Percentiles rank a stretch among this genome's conserved stretches.
phyloP scores from a whole-genome alignment of 257 asterid genomes.

The Scutellaria minor region DNA sequence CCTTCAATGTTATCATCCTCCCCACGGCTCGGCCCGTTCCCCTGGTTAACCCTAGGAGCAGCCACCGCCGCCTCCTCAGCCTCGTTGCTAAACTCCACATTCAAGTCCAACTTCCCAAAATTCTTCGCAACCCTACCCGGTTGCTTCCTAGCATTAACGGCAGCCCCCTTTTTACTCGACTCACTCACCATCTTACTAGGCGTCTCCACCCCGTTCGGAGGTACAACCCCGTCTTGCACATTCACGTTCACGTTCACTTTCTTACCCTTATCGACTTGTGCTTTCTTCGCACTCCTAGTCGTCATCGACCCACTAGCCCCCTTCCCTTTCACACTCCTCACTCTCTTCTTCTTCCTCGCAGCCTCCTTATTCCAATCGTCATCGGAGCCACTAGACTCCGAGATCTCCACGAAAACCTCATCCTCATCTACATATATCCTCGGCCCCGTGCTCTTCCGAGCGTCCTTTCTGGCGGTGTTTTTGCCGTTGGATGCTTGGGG shows the following conservation, averaged over 20 bases:
- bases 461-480: conserved; percentile 37
- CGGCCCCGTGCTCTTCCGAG: conserved; percentile 50
- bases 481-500: conserved; percentile 42
- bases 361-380: conserved; percentile 59
- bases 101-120: conserved; percentile 81
- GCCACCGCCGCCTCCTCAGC: conserved; percentile 77
- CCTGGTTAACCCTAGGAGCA: conserved; percentile 58
- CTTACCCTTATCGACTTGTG: conserved; percentile 59
- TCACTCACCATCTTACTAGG: conserved; percentile 47
- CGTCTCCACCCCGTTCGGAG: conserved; percentile 52
- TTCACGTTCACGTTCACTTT: conserved; percentile 41
- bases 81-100: conserved; percentile 91
- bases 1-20: conserved; percentile 90
- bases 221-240: conserved; percentile 45
- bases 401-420: conserved; percentile 59
- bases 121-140: conserved; percentile 74
- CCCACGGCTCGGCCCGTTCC: conserved; percentile 64
- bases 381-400: conserved; percentile 73
- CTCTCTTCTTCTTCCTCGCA: conserved; percentile 45
- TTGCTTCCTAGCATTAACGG: conserved; percentile 59
- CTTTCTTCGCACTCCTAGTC: conserved; percentile 47
- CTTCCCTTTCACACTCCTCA: conserved; percentile 42
- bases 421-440: conserved; percentile 71
- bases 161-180: conserved; percentile 54
- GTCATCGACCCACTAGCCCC: conserved; percentile 40